Conservation (phyloP, 768 basidiomycete species). For the Boletellus sp. region DNA sequence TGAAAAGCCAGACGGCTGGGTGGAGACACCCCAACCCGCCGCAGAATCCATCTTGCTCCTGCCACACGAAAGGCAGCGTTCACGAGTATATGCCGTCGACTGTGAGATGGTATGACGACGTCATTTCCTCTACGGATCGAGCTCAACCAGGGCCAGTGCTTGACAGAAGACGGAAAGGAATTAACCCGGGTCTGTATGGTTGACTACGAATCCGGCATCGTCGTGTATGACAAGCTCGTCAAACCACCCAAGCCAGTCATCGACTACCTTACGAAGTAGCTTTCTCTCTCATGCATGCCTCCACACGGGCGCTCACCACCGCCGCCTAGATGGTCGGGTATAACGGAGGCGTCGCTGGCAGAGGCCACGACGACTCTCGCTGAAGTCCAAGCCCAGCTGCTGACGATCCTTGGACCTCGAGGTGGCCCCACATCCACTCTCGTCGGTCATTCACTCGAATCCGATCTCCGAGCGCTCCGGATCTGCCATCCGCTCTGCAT, state of each 20-base stretch:
- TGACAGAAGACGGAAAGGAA: slow-evolving; percentile 87
- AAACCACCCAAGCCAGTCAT: slow-evolving; percentile 79
- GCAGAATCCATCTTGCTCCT: slow-evolving; percentile 32
- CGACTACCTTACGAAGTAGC: slow-evolving; percentile 89
- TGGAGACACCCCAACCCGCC: slow-evolving; percentile 65
- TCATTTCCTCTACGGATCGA: not conserved
- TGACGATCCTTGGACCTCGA: slow-evolving; percentile 56
- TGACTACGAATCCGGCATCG: slow-evolving; percentile 65
- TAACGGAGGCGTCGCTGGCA: slow-evolving; percentile 70
- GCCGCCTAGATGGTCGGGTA: slow-evolving; percentile 78
- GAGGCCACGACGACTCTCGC: slow-evolving; percentile 73
- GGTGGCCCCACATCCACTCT: slow-evolving; percentile 65
- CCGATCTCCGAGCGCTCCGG: slow-evolving; percentile 85
- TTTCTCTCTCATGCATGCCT: not conserved
- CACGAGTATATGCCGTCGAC: slow-evolving; percentile 79
- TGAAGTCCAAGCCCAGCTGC: slow-evolving; percentile 70
- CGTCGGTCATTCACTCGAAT: slow-evolving; percentile 93
- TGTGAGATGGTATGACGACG: slow-evolving; percentile 86
- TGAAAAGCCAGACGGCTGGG: slow-evolving; percentile 66
- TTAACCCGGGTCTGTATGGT: slow-evolving; percentile 83
- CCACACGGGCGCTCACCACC: not conserved
- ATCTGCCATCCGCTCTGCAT: slow-evolving; percentile 84
- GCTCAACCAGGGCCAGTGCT: slow-evolving; percentile 50
- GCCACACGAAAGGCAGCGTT: slow-evolving; percentile 30
- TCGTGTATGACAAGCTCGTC: slow-evolving; percentile 86